Base-by-base conservation (phyloP, 306 rosid genomes). In the Myrica gale region DNA sequence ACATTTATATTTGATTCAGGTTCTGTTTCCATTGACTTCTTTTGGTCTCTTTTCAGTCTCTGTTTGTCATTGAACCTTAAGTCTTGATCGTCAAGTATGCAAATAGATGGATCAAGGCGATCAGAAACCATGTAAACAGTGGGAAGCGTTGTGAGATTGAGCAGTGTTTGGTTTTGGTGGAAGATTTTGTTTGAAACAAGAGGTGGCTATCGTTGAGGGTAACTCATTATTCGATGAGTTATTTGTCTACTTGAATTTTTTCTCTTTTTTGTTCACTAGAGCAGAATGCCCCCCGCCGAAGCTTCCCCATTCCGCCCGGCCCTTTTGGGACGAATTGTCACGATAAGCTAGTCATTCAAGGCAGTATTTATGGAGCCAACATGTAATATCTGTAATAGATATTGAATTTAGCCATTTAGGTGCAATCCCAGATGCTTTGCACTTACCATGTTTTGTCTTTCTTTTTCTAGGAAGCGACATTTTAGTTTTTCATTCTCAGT, bases 11-110 rank as follows among this genome's bases (percentile, higher is more conserved):
- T 37, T n/a, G 45, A 23, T 71, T n/a, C 48, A 57, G 62, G 21
- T 72, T 45, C 1, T 73, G 21, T 71, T 69, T 45, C 1, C 69
- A 17, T 71, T 69, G 70, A 66, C 74, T 62, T 37, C 9, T 62
- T 42, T 51, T 20, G 58, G 68, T 67, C 77, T 75, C 58, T 78
- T 69, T 81, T 60, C 91, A 91, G 94, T 92, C 97, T 58, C 79
- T 91, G 72, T 89, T 91, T 78, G 83, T 88, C 84, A 89, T 91
- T 62, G 82, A 89, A 83, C 94, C 94, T 8, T 89, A 87, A 86
- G 76, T 80, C 55, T 56, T 62, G 55, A 13, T 68, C 19, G 4
- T 66, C 10, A 54, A 78, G 62, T 68, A 45, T 68, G 80, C 79
- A 17, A 68, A 67, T 75, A 57, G 84, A 79, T 57, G 75, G 75